Evolutionary conservation across 805 yeast genomes (phyloP).

Genomic region (Barnettozyma populi): DNA sequence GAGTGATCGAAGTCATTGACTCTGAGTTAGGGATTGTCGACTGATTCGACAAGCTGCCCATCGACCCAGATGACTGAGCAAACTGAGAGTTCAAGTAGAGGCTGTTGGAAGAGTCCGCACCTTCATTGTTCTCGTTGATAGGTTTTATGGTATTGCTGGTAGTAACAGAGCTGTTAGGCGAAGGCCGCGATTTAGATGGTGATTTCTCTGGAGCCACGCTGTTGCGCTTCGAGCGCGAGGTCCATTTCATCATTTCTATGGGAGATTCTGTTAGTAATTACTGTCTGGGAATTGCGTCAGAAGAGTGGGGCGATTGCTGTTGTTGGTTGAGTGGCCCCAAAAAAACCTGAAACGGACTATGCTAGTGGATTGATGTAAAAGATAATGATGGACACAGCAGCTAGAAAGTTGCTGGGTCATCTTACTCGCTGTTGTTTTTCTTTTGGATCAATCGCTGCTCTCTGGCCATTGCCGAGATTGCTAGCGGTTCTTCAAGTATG

Average conservation of each 20-base stretch:
- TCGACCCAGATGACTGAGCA: constrained; percentile 2
- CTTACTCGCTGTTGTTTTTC: no score
- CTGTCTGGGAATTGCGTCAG: neutral
- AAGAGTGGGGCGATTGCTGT: neutral
- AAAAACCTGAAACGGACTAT: no score
- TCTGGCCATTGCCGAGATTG: no score
- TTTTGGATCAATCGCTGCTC: no score
- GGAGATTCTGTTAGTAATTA: neutral
- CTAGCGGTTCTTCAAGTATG: no score
- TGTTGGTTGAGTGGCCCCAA: neutral
- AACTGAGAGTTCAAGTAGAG: neutral
- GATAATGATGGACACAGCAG: no score
- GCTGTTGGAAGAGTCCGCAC: neutral
- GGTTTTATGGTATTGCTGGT: neutral
- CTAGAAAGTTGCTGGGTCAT: no score
- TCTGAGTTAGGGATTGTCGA: constrained; percentile 5
- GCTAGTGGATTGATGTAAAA: no score
- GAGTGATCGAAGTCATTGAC: constrained; percentile 3
- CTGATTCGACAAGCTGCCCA: neutral
- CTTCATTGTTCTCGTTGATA: constrained; percentile 2
- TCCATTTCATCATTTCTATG: constrained; percentile 26
- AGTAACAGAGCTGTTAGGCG: neutral
- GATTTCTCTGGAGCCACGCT: constrained; percentile 19
- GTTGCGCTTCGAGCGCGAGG: constrained; percentile 22
- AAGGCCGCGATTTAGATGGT: constrained; percentile 3